A percentile compares a stretch with the other conserved stretches of the same genome.
Conservation (phyloP, 2,329 filamentous ascomycete genomes). For the Aspergillus fructus region DNA sequence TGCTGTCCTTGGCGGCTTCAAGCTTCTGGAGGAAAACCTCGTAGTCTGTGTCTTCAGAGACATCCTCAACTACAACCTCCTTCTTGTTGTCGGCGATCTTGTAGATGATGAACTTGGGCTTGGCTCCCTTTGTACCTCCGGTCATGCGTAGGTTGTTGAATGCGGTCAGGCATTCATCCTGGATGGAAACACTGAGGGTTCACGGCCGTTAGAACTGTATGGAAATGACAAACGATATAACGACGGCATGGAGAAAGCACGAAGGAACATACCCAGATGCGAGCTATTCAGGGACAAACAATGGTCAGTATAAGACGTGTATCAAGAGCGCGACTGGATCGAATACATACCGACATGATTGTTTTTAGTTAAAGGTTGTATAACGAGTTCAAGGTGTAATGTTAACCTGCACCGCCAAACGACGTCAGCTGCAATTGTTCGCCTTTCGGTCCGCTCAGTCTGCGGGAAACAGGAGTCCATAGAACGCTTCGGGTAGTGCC, state of each 20-base stretch:
- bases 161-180: slow-evolving; percentile 46
- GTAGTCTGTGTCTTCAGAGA: slow-evolving; percentile 46
- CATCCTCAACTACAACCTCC: slow-evolving; percentile 49
- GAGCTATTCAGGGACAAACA: slow-evolving; percentile 25
- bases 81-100: slow-evolving; percentile 53
- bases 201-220: slow-evolving; percentile 20
- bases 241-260: background rate
- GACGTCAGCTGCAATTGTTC: slow-evolving; percentile 28
- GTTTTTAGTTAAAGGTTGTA: slow-evolving; percentile 21
- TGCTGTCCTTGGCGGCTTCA: slow-evolving; percentile 40
- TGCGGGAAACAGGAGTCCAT: background rate
- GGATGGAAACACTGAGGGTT: slow-evolving; percentile 43
- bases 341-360: slow-evolving; percentile 37
- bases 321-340: background rate
- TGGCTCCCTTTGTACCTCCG: slow-evolving; percentile 30
- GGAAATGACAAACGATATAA: background rate
- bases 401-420: slow-evolving; percentile 28
- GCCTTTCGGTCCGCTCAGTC: slow-evolving; percentile 12
- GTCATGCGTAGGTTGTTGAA: slow-evolving; percentile 51
- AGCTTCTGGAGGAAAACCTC: slow-evolving; percentile 50
- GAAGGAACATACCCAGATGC: slow-evolving; percentile 36
- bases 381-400: slow-evolving; percentile 18
- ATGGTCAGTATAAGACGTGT: slow-evolving; percentile 1
- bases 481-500: background rate
- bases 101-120: slow-evolving; percentile 53